These are phyloP conservation scores for Cystobasidiaceae sp. DNA, from an alignment of 1,284 basidiomycete species.

Conservation along the genomic window DNA sequence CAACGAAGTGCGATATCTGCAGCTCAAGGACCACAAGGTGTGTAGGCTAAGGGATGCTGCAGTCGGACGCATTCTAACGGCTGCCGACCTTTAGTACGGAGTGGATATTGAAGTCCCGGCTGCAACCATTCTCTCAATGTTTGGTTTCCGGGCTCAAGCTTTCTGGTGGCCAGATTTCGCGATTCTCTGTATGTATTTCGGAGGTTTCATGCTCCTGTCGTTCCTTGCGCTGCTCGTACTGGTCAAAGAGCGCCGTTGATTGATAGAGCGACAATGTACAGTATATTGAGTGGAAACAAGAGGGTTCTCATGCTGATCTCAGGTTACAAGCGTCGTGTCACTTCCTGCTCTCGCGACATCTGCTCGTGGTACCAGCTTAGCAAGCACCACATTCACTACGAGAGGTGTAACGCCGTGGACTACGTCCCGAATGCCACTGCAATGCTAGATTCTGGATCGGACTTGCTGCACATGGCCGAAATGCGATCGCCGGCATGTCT, in stretches of 20 bases:
- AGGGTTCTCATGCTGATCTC: background rate
- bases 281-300: background rate
- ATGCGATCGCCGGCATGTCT: too few species aligned
- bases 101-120: conserved; percentile 89
- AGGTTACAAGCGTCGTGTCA: too few species aligned
- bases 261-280: background rate
- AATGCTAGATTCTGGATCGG: too few species aligned
- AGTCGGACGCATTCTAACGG: background rate
- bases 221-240: conserved; percentile 77
- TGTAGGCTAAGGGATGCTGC: conserved; percentile 36
- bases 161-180: conserved; percentile 95
- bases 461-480: too few species aligned
- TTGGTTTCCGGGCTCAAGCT: conserved; percentile 74
- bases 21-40: conserved; percentile 81
- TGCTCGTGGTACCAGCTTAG: too few species aligned
- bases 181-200: conserved; percentile 75
- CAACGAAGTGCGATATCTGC: conserved; percentile 90
- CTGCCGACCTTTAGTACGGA: conserved; percentile 52
- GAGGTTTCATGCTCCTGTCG: conserved; percentile 64
- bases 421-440: too few species aligned
- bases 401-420: too few species aligned
- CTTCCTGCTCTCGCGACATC: too few species aligned
- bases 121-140: conserved; percentile 83
- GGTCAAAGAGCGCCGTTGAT: conserved; percentile 78
- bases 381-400: too few species aligned